Evolutionary conservation across 2,329 filamentous ascomycete species (phyloP).

Genomic region (Fusarium palustre): DNA sequence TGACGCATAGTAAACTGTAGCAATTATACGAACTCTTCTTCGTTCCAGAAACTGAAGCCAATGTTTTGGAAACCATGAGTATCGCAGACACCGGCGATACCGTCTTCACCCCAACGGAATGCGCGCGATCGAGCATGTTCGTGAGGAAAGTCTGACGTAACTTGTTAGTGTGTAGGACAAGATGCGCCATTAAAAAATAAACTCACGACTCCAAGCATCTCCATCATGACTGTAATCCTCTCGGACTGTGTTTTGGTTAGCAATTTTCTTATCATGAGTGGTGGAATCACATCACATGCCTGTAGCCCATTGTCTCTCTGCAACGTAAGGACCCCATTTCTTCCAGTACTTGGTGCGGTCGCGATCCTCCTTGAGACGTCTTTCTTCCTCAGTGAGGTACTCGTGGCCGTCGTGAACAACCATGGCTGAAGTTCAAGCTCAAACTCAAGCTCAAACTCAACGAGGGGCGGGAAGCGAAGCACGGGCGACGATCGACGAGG

Average conservation of each 20-base stretch:
- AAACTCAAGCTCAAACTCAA: slow-evolving; percentile 25
- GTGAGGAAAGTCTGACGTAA: slow-evolving; percentile 83
- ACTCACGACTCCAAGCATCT: slow-evolving; percentile 95
- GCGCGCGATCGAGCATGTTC: slow-evolving; percentile 89
- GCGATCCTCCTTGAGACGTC: slow-evolving; percentile 86
- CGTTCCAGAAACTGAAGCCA: slow-evolving; percentile 97
- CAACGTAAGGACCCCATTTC: slow-evolving; percentile 95
- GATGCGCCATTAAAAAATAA: slow-evolving; percentile 7
- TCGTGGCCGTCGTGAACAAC: slow-evolving; percentile 90
- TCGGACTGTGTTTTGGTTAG: slow-evolving; percentile 65
- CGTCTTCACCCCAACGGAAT: slow-evolving; percentile 96
- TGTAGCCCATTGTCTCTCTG: slow-evolving; percentile 95
- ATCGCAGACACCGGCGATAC: slow-evolving; percentile 93
- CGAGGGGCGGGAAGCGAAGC: slow-evolving; percentile 36
- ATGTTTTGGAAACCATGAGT: slow-evolving; percentile 93
- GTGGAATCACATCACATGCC: slow-evolving; percentile 66
- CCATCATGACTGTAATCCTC: slow-evolving; percentile 93
- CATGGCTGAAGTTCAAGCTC: slow-evolving; percentile 64
- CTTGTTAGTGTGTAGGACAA: slow-evolving; percentile 31
- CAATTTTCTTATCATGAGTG: slow-evolving; percentile 30
- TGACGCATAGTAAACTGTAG: not conserved
- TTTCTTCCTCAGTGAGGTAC: slow-evolving; percentile 90
- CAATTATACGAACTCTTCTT: slow-evolving; percentile 77
- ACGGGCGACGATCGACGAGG: slow-evolving; percentile 42
- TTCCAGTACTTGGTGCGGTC: slow-evolving; percentile 94